Conservation (phyloP, 306 rosid genomes). For the Abrus pulchellus region DNA sequence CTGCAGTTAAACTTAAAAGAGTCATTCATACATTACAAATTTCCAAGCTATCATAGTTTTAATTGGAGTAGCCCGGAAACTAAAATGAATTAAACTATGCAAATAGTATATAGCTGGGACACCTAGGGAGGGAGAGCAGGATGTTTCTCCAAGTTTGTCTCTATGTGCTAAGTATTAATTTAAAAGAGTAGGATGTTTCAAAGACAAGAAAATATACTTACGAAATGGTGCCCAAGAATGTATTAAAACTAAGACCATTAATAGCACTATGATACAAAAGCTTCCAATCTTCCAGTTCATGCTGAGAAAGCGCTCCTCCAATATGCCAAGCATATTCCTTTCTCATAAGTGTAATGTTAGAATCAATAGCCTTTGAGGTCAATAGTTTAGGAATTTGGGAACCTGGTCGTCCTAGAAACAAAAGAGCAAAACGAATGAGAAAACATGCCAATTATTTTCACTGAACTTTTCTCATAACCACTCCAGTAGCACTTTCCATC, state of each 20-base stretch:
- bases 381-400: slow-evolving; percentile 74
- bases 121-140: too few relatives aligned
- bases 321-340: slow-evolving; percentile 93
- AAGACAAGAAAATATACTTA: slow-evolving; percentile 57
- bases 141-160: slow-evolving; percentile 10
- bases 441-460: slow-evolving; percentile 24
- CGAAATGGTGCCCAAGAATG: slow-evolving; percentile 87
- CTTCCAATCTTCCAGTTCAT: slow-evolving; percentile 84
- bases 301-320: slow-evolving; percentile 89
- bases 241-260: slow-evolving; percentile 89
- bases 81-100: slow-evolving; percentile 33
- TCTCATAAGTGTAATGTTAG: slow-evolving; percentile 66
- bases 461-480: slow-evolving; percentile 38
- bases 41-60: slow-evolving; percentile 44
- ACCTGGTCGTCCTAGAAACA: slow-evolving; percentile 70
- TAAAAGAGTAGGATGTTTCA: slow-evolving; percentile 12
- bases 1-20: slow-evolving; percentile 64
- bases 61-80: slow-evolving; percentile 43
- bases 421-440: slow-evolving; percentile 37
- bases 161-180: slow-evolving; percentile 15
- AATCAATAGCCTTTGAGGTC: slow-evolving; percentile 58
- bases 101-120: too few relatives aligned
- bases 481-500: slow-evolving; percentile 6
- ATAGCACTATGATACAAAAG: slow-evolving; percentile 90
- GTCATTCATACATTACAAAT: slow-evolving; percentile 50